Evolutionary conservation across 1,284 basidiomycete species (phyloP).

Genomic region (Marasmius fiardii): DNA sequence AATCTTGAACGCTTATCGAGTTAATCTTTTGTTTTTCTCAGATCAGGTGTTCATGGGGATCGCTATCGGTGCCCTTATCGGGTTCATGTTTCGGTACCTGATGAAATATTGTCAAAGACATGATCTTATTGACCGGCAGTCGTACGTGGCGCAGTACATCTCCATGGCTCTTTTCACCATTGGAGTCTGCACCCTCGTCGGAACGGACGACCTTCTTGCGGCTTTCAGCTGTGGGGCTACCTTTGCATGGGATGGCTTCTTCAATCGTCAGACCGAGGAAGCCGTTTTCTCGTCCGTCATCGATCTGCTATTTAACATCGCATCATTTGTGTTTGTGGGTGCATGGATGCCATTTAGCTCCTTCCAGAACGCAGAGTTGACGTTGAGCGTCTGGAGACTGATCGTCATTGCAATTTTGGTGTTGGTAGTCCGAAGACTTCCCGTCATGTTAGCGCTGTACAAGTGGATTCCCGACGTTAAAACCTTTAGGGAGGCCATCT

Average conservation of each 20-base stretch:
- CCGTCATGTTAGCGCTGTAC: constrained; percentile 4
- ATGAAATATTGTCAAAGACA: constrained; percentile 94
- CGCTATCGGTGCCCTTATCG: constrained; percentile 12
- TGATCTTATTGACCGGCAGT: constrained; percentile 93
- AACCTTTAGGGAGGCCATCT: constrained; percentile 4
- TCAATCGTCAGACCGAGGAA: constrained; percentile 94
- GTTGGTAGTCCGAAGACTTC: background rate
- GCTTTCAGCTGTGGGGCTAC: constrained; percentile 95
- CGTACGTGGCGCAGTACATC: constrained; percentile 78
- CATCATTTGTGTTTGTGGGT: constrained; percentile 89
- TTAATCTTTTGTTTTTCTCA: background rate
- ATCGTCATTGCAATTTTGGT: constrained; percentile 2
- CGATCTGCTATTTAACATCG: constrained; percentile 87
- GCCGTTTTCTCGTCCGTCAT: constrained; percentile 95
- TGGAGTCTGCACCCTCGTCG: constrained; percentile 80
- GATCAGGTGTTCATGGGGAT: constrained; percentile 16
- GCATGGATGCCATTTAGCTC: constrained; percentile 90
- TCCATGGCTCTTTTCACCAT: constrained; percentile 79
- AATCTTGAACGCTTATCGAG: background rate
- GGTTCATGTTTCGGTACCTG: constrained; percentile 77
- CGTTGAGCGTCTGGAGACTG: constrained; percentile 1
- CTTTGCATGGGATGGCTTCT: constrained; percentile 99
- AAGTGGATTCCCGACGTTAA: constrained; percentile 6
- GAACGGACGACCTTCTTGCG: constrained; percentile 90
- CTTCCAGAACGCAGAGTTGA: constrained; percentile 37